These are phyloP conservation scores for Gastrodia elata DNA, from an alignment of 106 monocot genomes.

Conservation along the genomic window DNA sequence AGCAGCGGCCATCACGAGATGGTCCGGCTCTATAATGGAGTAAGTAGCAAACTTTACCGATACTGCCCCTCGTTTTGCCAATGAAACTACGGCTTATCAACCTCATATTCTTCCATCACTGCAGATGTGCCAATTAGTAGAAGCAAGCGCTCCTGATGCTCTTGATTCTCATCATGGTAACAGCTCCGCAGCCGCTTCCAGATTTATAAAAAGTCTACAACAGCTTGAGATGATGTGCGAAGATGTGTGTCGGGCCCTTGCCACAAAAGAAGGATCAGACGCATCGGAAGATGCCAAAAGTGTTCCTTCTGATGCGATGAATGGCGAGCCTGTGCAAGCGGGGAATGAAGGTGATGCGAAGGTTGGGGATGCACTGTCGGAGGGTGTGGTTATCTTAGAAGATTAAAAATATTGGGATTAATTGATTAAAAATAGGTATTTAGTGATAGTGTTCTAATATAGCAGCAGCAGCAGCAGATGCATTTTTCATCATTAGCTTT, in stretches of 20 bases:
- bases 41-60: conserved; percentile 12
- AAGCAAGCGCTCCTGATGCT: conserved; percentile 30
- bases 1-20: conserved; percentile 27
- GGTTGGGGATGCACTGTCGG: no score
- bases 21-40: conserved; percentile 48
- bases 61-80: not conserved
- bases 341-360: not conserved
- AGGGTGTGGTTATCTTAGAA: not conserved
- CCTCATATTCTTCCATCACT: not conserved
- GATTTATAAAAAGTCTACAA: conserved; percentile 30
- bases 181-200: conserved; percentile 21
- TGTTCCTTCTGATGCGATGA: no score
- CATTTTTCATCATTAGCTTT: no score
- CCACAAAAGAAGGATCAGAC: no score
- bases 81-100: not conserved
- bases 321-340: not conserved
- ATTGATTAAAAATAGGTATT: no score
- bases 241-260: conserved; percentile 26
- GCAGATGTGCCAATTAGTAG: conserved; percentile 55
- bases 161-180: conserved; percentile 30
- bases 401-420: no score
- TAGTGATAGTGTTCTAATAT: no score
- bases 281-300: no score
- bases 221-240: conserved; percentile 39
- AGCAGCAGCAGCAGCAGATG: no score